Conservation (phyloP, 805 yeast genomes). For the Osmozyma mogii region DNA sequence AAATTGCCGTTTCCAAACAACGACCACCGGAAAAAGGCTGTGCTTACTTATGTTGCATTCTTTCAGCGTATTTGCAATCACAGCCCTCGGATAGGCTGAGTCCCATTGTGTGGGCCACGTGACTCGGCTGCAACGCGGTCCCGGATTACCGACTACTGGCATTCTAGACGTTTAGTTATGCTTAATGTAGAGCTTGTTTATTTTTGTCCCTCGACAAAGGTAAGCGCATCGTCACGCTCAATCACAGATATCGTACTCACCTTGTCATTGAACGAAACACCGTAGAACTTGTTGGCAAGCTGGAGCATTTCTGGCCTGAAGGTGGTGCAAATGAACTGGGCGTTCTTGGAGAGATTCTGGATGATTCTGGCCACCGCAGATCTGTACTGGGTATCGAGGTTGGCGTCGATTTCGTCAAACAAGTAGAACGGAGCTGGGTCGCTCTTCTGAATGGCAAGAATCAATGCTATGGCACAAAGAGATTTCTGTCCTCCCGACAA, state of each 20-base stretch:
- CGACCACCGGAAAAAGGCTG: too few relatives aligned
- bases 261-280: conserved; percentile 77
- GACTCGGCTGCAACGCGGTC: too few relatives aligned
- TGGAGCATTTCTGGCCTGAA: conserved; percentile 89
- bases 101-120: too few relatives aligned
- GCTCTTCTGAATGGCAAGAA: conserved; percentile 86
- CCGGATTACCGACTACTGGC: too few relatives aligned
- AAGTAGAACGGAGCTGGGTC: conserved; percentile 97
- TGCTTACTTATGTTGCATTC: too few relatives aligned
- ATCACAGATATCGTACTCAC: conserved; percentile 74
- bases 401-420: conserved; percentile 96
- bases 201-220: conserved; percentile 70
- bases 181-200: too few relatives aligned
- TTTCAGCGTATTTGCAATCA: too few relatives aligned
- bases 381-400: conserved; percentile 86
- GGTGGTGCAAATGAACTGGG: conserved; percentile 94
- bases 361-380: conserved; percentile 77
- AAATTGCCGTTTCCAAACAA: too few relatives aligned
- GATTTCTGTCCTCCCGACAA: conserved; percentile 96
- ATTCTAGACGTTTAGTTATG: too few relatives aligned
- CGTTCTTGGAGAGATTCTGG: conserved; percentile 51
- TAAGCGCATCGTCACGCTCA: conserved; percentile 61
- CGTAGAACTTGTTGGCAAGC: conserved; percentile 80
- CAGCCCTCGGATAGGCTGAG: too few relatives aligned
- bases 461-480: conserved; percentile 89